Conservation (phyloP, 305 asterid genomes). For the Stenogyne calaminthoides region DNA sequence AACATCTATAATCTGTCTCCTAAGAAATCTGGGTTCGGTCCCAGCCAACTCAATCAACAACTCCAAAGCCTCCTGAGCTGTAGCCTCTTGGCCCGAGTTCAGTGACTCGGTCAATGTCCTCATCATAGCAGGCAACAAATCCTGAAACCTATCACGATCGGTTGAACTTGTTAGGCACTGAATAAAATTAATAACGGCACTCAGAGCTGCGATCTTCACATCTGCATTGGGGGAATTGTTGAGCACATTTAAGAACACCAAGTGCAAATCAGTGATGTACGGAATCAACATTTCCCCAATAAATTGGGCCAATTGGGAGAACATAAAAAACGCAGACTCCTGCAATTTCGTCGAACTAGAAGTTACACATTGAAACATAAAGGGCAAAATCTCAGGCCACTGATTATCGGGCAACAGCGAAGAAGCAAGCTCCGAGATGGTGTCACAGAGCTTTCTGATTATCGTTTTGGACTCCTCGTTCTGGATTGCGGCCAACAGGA, state of each 20-base stretch:
- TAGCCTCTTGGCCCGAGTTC: slow-evolving; percentile 68
- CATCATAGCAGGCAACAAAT: slow-evolving; percentile 81
- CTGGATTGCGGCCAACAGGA: slow-evolving; percentile 53
- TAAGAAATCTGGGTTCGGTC: slow-evolving; percentile 71
- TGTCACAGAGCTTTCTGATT: slow-evolving; percentile 64
- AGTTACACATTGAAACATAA: slow-evolving; percentile 81
- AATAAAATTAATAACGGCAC: slow-evolving; percentile 76
- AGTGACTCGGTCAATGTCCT: slow-evolving; percentile 73
- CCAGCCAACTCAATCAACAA: slow-evolving; percentile 81
- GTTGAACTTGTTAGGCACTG: slow-evolving; percentile 64
- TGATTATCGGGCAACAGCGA: slow-evolving; percentile 62
- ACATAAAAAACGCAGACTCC: slow-evolving; percentile 77
- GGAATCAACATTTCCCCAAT: slow-evolving; percentile 68
- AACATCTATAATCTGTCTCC: slow-evolving; percentile 79
- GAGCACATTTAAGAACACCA: slow-evolving; percentile 59
- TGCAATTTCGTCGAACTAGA: slow-evolving; percentile 54
- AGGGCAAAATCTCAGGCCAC: slow-evolving; percentile 79
- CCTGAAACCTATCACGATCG: slow-evolving; percentile 85
- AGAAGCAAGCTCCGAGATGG: slow-evolving; percentile 72
- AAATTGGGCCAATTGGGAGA: slow-evolving; percentile 68
- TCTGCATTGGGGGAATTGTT: slow-evolving; percentile 54
- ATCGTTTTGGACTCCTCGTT: slow-evolving; percentile 59
- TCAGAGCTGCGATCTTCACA: slow-evolving; percentile 71
- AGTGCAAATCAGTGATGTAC: slow-evolving; percentile 66
- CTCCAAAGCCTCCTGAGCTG: slow-evolving; percentile 85